Evolutionary conservation across 306 rosid species (phyloP).

Genomic region (Prunus mira): DNA sequence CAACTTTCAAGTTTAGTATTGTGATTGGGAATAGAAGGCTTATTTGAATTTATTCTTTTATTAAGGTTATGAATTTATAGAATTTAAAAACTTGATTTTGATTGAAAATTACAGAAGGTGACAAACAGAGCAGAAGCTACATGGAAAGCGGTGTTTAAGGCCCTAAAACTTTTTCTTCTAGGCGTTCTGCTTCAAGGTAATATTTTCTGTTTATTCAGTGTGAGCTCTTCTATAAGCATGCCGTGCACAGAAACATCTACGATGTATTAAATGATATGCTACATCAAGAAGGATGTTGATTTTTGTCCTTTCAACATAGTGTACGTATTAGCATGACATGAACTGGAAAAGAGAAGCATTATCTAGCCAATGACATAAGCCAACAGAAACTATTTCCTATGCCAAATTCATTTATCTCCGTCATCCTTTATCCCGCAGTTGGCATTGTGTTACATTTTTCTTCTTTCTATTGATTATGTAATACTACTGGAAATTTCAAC

Average conservation of each 20-base stretch:
- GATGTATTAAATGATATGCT: background rate
- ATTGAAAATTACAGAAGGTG: slow-evolving; percentile 44
- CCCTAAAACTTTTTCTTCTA: slow-evolving; percentile 51
- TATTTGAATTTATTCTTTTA: background rate
- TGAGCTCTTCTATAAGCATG: background rate
- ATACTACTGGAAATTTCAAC: background rate
- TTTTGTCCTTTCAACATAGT: background rate
- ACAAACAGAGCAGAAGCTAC: slow-evolving; percentile 52
- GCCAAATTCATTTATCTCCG: background rate
- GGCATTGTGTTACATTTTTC: background rate
- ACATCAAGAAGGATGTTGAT: background rate
- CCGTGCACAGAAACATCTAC: background rate
- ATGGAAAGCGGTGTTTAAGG: slow-evolving; percentile 55
- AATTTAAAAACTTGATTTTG: background rate
- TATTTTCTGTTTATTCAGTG: background rate
- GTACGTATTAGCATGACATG: background rate
- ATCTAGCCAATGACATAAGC: background rate
- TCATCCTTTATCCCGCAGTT: background rate
- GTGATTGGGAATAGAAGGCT: background rate
- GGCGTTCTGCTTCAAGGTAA: slow-evolving; percentile 91
- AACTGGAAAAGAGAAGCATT: background rate
- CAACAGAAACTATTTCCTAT: background rate
- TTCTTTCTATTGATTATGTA: background rate
- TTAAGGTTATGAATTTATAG: background rate
- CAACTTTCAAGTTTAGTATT: background rate